phyloP scores from a whole-genome alignment of 352 stramenopile genomes.

The Phytopythium sindhum region DNA sequence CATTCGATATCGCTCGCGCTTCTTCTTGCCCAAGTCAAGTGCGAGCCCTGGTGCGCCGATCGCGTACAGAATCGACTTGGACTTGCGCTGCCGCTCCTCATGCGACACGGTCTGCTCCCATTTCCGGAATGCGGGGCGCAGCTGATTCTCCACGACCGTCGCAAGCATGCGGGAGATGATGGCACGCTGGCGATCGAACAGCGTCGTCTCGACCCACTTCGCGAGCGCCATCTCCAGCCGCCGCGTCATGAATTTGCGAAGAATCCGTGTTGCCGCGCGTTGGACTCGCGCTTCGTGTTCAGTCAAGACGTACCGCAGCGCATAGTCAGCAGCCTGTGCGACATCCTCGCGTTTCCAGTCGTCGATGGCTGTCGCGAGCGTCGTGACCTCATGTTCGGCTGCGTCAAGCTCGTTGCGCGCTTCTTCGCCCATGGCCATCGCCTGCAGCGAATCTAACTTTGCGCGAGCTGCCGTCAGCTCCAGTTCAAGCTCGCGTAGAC shows the following conservation, averaged over 20 bases:
- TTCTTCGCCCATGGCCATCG: constrained; percentile 56
- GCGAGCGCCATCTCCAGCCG: constrained; percentile 34
- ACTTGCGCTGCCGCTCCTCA: constrained; percentile 32
- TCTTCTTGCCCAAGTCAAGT: constrained; percentile 62
- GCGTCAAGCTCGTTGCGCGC: constrained; percentile 70
- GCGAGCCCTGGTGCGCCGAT: constrained; percentile 44
- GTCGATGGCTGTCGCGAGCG: constrained; percentile 27
- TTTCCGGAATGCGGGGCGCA: constrained; percentile 50
- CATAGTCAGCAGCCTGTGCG: constrained; percentile 49
- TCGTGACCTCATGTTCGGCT: constrained; percentile 36
- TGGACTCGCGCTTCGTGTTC: constrained; percentile 48
- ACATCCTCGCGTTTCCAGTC: constrained; percentile 49
- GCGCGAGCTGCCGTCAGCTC: constrained; percentile 25
- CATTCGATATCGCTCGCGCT: constrained; percentile 60
- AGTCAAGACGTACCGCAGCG: constrained; percentile 58
- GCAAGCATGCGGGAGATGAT: constrained; percentile 44
- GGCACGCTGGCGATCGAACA: constrained; percentile 40
- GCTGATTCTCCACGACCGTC: constrained; percentile 42
- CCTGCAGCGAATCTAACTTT: constrained; percentile 32
- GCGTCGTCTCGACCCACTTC: constrained; percentile 42
- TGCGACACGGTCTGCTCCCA: constrained; percentile 38
- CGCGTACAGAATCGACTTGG: constrained; percentile 40
- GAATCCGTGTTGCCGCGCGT: constrained; percentile 36
- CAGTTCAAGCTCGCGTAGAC: constrained; percentile 43
- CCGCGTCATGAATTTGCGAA: constrained; percentile 38